Conservation (phyloP, 2,329 filamentous ascomycete genomes). For the Clonostachys chloroleuca region DNA sequence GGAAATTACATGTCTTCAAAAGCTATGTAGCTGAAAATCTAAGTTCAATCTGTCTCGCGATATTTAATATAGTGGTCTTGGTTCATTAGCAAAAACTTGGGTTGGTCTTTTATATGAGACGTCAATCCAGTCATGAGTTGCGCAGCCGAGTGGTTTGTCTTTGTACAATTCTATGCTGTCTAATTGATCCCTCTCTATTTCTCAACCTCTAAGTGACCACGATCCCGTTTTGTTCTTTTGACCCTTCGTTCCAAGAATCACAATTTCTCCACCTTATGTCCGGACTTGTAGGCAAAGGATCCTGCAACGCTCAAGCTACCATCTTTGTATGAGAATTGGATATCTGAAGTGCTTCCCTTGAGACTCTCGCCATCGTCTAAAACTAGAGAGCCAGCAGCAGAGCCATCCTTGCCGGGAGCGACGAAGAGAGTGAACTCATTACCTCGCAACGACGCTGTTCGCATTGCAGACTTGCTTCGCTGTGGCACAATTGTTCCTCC, state of each 20-base stretch:
- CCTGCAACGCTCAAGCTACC: background rate
- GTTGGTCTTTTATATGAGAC: no score
- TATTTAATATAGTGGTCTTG: no score
- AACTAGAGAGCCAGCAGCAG: constrained; percentile 61
- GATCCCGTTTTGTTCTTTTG: no score
- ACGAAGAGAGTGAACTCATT: constrained; percentile 65
- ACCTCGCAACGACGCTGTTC: constrained; percentile 54
- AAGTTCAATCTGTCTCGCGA: no score
- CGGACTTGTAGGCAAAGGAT: background rate
- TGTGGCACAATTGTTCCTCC: constrained; percentile 58
- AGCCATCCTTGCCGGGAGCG: constrained; percentile 55
- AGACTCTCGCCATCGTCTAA: constrained; percentile 59
- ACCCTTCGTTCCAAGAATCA: background rate
- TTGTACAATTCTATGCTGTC: no score
- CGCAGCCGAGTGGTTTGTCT: no score
- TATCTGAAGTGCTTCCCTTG: background rate
- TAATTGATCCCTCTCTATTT: no score
- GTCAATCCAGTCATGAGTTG: no score
- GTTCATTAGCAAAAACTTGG: no score
- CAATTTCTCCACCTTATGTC: background rate
- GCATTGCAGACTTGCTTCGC: constrained; percentile 48
- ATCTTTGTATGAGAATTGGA: constrained; percentile 1
- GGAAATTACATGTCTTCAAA: no score
- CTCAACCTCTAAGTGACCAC: no score
- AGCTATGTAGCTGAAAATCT: no score